Conservation (phyloP, 192 early-diverging fungal species). For the Diversispora epigaea region DNA sequence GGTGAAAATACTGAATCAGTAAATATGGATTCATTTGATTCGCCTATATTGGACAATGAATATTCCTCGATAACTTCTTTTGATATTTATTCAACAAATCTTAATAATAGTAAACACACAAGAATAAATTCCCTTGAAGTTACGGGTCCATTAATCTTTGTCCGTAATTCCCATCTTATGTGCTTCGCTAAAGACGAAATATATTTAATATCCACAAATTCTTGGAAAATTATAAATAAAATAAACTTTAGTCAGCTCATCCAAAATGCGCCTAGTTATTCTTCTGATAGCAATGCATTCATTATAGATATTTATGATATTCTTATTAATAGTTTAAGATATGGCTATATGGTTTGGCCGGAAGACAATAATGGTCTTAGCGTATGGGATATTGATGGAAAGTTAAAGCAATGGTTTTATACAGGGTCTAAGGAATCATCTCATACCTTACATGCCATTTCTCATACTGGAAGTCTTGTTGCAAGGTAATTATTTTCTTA, state of each 20-base stretch:
- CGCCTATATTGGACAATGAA: not conserved
- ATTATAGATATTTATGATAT: not conserved
- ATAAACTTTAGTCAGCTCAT: not conserved
- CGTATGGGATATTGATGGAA: not conserved
- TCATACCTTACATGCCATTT: not conserved
- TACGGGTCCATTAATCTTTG: not conserved
- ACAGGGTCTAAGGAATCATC: not conserved
- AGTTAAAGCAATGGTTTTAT: slow-evolving; percentile 19
- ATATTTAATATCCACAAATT: not conserved
- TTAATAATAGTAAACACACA: not conserved
- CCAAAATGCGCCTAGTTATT: not conserved
- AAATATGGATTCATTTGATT: not conserved
- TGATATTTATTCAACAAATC: not conserved
- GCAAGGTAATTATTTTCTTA: not conserved
- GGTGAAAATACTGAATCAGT: not conserved
- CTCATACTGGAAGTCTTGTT: not conserved
- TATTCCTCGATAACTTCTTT: not conserved
- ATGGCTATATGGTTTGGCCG: not conserved
- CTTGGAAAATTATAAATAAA: not conserved
- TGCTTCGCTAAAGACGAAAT: not conserved
- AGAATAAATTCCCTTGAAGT: not conserved
- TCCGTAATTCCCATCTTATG: not conserved
- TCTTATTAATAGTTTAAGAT: not conserved
- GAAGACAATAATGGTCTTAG: not conserved
- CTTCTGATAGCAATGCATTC: not conserved